Conservation (phyloP, 2,329 filamentous ascomycete genomes). For the Penicillium corylophilum region DNA sequence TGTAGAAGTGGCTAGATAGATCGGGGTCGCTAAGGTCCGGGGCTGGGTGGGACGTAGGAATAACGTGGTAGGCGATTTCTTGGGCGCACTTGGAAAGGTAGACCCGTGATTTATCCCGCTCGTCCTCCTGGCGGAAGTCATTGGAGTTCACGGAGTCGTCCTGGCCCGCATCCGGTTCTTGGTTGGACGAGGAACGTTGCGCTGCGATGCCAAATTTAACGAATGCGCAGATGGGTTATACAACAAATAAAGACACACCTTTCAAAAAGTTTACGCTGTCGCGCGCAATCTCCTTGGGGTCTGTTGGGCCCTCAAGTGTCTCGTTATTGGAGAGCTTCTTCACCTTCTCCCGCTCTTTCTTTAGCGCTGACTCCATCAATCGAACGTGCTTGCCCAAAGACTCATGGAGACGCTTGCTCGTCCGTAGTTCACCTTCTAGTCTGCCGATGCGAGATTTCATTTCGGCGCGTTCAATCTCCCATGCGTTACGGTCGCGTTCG, state of each 20-base stretch:
- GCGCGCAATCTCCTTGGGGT: conserved; percentile 47
- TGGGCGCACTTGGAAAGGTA: conserved; percentile 67
- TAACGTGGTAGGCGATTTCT: conserved; percentile 67
- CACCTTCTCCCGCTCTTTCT: conserved; percentile 73
- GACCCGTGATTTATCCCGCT: conserved; percentile 62
- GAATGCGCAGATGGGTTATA: not conserved
- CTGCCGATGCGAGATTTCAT: conserved; percentile 98
- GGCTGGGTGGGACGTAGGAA: conserved; percentile 62
- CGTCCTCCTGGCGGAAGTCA: conserved; percentile 57
- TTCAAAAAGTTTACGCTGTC: conserved; percentile 44
- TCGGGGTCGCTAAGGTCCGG: conserved; percentile 51
- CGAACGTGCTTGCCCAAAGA: conserved; percentile 86
- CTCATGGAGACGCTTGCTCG: conserved; percentile 84
- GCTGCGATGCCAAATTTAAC: conserved; percentile 20
- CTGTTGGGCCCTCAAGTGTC: conserved; percentile 50
- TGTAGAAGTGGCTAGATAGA: conserved; percentile 47
- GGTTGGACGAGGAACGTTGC: conserved; percentile 49
- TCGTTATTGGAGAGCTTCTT: conserved; percentile 54
- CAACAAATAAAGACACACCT: conserved; percentile 27
- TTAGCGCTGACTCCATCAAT: conserved; percentile 84
- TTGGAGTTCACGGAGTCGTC: conserved; percentile 42
- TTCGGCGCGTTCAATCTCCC: conserved; percentile 98
- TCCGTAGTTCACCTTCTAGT: conserved; percentile 83
- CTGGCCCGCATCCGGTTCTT: conserved; percentile 54
- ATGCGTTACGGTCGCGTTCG: conserved; percentile 94